phyloP scores from a whole-genome alignment of 768 basidiomycete species.

The Pleurotus eryngii region DNA sequence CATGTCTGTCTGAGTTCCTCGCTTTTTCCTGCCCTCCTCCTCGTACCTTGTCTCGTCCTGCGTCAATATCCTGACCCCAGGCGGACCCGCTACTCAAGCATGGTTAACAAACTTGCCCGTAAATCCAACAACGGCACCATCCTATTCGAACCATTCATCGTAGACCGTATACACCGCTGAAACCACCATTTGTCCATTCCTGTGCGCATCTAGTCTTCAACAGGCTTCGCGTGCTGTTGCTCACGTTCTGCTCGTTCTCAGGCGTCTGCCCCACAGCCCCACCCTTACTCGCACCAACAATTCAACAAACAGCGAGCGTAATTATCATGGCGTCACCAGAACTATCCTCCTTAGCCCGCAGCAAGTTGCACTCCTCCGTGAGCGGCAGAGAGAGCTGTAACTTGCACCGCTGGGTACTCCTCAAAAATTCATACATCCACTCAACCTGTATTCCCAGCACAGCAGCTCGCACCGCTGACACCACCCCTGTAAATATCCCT shows the following conservation, averaged over 20 bases:
- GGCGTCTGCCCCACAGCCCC: conserved; percentile 14
- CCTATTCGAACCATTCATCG: conserved; percentile 83
- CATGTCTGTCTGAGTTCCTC: conserved; percentile 42
- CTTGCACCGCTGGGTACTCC: conserved; percentile 83
- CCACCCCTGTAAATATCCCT: conserved; percentile 20
- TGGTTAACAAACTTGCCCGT: conserved; percentile 83
- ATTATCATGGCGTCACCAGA: conserved; percentile 24
- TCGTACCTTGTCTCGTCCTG: conserved; percentile 31
- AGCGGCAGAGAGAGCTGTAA: conserved; percentile 63
- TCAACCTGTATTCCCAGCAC: conserved; percentile 31
- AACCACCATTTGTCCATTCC: conserved; percentile 22
- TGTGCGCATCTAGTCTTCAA: neutral
- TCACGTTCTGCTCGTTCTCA: conserved; percentile 1
- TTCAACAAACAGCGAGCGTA: conserved; percentile 3
- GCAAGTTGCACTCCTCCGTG: conserved; percentile 67
- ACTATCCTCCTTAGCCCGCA: conserved; percentile 64
- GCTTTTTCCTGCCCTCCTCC: conserved; percentile 23
- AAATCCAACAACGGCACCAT: conserved; percentile 84
- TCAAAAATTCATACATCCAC: conserved; percentile 78
- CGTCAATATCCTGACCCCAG: conserved; percentile 37
- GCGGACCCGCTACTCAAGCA: conserved; percentile 41
- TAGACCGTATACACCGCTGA: conserved; percentile 79
- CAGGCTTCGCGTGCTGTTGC: too few species aligned
- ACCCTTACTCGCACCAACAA: conserved; percentile 12
- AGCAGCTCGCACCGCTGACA: neutral